phyloP scores from a whole-genome alignment of 148 eudicot genomes.

The Hydrangea macrophylla region DNA sequence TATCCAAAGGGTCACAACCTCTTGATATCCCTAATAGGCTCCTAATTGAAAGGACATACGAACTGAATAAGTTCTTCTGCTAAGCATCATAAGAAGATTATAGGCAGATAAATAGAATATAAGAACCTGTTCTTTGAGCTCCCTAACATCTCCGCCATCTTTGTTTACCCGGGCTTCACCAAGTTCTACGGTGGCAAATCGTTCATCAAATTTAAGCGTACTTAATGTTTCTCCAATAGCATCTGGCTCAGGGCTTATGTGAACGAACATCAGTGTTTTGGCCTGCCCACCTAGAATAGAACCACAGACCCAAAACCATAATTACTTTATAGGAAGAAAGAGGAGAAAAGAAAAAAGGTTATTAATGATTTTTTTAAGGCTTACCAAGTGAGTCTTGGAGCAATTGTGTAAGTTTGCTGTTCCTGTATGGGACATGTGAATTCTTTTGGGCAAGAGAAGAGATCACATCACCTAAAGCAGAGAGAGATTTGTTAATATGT shows the following conservation, averaged over 20 bases:
- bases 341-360: background rate
- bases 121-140: slow-evolving; percentile 87
- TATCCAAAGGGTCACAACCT: no score
- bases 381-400: slow-evolving; percentile 97
- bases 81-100: background rate
- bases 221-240: slow-evolving; percentile 91
- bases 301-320: slow-evolving; percentile 6
- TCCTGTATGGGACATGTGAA: slow-evolving; percentile 90
- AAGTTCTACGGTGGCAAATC: slow-evolving; percentile 95
- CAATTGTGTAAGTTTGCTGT: slow-evolving; percentile 93
- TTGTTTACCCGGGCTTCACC: slow-evolving; percentile 93
- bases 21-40: no score
- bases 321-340: background rate
- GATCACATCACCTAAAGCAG: slow-evolving; percentile 97
- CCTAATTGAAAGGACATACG: background rate
- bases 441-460: slow-evolving; percentile 91
- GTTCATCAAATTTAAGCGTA: slow-evolving; percentile 95
- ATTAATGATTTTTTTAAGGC: slow-evolving; percentile 5
- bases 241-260: slow-evolving; percentile 92
- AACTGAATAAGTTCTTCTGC: background rate
- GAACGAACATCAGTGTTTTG: slow-evolving; percentile 98
- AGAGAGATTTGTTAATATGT: slow-evolving; percentile 89
- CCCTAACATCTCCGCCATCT: slow-evolving; percentile 80
- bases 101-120: background rate
- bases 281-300: slow-evolving; percentile 83